Conservation (phyloP, 768 basidiomycete species). For the Trametes villosa region DNA sequence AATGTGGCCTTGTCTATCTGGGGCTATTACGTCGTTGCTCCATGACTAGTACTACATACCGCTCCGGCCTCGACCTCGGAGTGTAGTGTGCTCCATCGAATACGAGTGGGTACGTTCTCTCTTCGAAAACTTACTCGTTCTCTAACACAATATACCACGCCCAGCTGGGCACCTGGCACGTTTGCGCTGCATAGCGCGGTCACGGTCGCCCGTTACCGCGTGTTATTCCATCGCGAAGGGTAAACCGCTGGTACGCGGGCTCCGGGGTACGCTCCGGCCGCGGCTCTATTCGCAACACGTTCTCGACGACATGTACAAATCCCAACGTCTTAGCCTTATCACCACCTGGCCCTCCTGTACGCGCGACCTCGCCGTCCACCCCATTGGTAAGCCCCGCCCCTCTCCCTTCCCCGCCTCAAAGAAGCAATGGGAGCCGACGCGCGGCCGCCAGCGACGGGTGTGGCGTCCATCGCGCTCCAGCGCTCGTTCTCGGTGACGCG, state of each 20-base stretch:
- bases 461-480: conserved; percentile 66
- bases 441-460: too few species aligned
- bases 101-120: conserved; percentile 31
- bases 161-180: conserved; percentile 76
- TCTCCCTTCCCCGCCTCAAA: too few species aligned
- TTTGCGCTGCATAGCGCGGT: too few species aligned
- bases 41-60: conserved; percentile 73
- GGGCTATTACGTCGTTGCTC: conserved; percentile 68
- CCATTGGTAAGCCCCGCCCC: too few species aligned
- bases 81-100: conserved; percentile 55
- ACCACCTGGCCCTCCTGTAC: conserved; percentile 66
- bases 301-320: conserved; percentile 50
- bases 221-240: conserved; percentile 50
- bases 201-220: too few species aligned
- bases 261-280: conserved; percentile 54
- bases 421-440: too few species aligned
- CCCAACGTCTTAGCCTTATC: conserved; percentile 37
- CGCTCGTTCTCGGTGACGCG: conserved; percentile 58
- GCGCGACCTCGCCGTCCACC: conserved; percentile 73
- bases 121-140: conserved; percentile 65
- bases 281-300: conserved; percentile 55
- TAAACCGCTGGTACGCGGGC: conserved; percentile 56
- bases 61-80: conserved; percentile 64
- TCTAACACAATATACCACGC: neutral
- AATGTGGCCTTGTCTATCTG: conserved; percentile 58